Conservation (phyloP, 140 eudicot genomes). For the Cichorium intybus region DNA sequence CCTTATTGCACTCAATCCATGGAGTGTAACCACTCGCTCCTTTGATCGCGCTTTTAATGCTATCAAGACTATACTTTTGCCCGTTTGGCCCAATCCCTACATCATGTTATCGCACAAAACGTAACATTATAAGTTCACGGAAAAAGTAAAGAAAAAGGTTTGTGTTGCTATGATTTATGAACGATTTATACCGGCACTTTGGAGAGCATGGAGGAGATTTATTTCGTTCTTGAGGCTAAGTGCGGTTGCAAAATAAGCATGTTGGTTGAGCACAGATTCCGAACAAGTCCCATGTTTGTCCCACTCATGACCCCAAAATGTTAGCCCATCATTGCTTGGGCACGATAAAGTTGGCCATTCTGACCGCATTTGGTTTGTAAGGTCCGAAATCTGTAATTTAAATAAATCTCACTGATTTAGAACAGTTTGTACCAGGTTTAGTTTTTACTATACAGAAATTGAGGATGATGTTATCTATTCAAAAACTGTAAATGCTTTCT, state of each 20-base stretch:
- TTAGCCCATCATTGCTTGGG: constrained; percentile 44
- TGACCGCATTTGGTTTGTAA: constrained; percentile 32
- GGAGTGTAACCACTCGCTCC: constrained; percentile 50
- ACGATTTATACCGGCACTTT: constrained; percentile 32
- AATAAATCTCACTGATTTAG: neutral
- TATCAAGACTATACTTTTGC: constrained; percentile 30
- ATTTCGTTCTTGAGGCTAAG: constrained; percentile 38
- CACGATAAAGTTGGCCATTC: constrained; percentile 66
- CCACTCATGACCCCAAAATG: constrained; percentile 82
- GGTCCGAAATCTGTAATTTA: constrained; percentile 41
- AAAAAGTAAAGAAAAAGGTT: neutral
- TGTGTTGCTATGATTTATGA: neutral
- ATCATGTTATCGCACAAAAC: neutral
- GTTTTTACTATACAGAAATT: too few species aligned
- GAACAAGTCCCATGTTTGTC: constrained; percentile 69
- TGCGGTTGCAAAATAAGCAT: constrained; percentile 44
- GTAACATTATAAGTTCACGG: neutral
- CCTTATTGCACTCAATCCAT: constrained; percentile 53
- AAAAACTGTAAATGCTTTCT: too few species aligned
- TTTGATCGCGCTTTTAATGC: constrained; percentile 45
- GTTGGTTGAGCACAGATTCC: constrained; percentile 45
- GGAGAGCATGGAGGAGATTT: constrained; percentile 40
- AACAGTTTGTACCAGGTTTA: neutral
- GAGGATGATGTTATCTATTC: too few species aligned
- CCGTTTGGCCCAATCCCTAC: constrained; percentile 60